Percentiles rank a stretch among this genome's conserved stretches.
Evolutionary conservation across 208 protist species (phyloP).

Genomic region (Leishmania major): DNA sequence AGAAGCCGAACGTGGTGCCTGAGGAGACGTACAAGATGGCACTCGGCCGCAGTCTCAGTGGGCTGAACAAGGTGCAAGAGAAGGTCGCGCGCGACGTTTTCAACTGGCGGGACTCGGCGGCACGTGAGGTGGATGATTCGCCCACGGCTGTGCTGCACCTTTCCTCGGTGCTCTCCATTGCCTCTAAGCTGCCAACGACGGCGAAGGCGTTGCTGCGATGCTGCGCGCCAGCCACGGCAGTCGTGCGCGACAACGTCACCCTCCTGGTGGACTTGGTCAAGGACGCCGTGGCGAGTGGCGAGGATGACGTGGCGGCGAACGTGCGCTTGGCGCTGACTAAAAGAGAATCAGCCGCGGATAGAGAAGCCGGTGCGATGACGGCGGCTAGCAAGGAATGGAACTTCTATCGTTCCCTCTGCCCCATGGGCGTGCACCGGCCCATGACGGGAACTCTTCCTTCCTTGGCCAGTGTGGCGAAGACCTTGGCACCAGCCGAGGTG

Average conservation of each 20-base stretch:
- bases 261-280: conserved; percentile 69
- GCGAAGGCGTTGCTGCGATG: conserved; percentile 73
- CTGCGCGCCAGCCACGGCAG: conserved; percentile 75
- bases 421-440: conserved; percentile 51
- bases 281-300: conserved; percentile 32
- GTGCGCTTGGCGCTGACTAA: neutral
- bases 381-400: conserved; percentile 16
- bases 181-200: conserved; percentile 81
- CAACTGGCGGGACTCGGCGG: conserved; percentile 84
- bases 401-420: conserved; percentile 30
- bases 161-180: conserved; percentile 76
- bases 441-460: conserved; percentile 86
- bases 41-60: conserved; percentile 73
- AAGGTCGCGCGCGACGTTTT: conserved; percentile 70
- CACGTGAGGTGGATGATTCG: conserved; percentile 83
- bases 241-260: conserved; percentile 60
- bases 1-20: conserved; percentile 89
- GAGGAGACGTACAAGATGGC: conserved; percentile 72
- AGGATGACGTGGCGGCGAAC: conserved; percentile 4
- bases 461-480: conserved; percentile 40
- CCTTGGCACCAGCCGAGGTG: conserved; percentile 8
- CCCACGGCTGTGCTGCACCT: conserved; percentile 82
- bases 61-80: conserved; percentile 62
- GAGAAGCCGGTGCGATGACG: neutral
- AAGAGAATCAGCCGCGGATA: neutral